Conservation (phyloP, 1,139 yeast species). For the Lodderomyces beijingensis region DNA sequence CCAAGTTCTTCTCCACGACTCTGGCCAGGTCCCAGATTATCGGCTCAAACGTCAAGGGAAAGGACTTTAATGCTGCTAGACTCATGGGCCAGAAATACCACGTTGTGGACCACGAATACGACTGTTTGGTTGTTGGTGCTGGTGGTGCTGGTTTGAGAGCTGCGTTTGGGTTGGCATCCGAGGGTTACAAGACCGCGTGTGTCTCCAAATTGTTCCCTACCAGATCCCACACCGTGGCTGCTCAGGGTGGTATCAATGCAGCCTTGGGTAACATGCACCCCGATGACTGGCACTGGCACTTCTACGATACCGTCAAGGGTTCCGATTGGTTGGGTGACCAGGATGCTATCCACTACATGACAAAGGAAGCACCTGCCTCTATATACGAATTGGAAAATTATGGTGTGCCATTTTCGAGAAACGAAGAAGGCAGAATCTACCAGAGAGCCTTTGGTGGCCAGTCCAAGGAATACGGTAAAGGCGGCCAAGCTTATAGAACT, state of each 20-base stretch:
- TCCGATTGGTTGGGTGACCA: constrained; percentile 99
- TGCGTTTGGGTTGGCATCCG: constrained; percentile 95
- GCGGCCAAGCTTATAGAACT: constrained; percentile 98
- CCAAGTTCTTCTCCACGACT: constrained; percentile 24
- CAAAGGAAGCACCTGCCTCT: constrained; percentile 94
- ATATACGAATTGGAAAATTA: constrained; percentile 96
- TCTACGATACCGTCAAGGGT: constrained; percentile 99
- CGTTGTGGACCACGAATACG: constrained; percentile 94
- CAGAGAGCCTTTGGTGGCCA: constrained; percentile 99
- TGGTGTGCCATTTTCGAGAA: constrained; percentile 98
- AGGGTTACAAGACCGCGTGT: constrained; percentile 97
- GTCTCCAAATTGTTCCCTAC: constrained; percentile 96
- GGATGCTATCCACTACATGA: constrained; percentile 98
- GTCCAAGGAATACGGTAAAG: constrained; percentile 91
- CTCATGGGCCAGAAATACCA: constrained; percentile 76
- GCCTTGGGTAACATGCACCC: constrained; percentile 96
- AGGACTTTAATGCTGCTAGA: constrained; percentile 44
- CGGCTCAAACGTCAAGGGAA: constrained; percentile 48
- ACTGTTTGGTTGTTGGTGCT: constrained; percentile 96
- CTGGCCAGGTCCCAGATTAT: constrained; percentile 32
- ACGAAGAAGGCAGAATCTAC: constrained; percentile 93
- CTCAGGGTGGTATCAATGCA: constrained; percentile 99
- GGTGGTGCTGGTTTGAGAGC: constrained; percentile 99
- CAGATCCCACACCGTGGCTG: constrained; percentile 98
- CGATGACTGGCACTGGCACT: constrained; percentile 99